Evolutionary conservation across 345 rosid species (phyloP).

Genomic region (Dimocarpus longan): DNA sequence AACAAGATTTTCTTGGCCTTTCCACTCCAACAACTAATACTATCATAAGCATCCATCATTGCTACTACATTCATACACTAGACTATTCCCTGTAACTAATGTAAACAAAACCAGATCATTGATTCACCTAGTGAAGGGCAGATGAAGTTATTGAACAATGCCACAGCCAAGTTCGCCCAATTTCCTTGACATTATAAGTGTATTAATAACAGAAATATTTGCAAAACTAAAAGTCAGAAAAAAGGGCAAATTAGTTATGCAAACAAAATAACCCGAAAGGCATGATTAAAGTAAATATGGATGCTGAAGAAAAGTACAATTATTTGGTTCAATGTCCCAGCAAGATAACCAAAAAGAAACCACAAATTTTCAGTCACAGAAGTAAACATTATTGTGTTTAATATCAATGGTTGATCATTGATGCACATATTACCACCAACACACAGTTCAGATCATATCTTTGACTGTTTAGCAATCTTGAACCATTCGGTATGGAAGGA

Average conservation of each 20-base stretch:
- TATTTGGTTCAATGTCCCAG: not conserved
- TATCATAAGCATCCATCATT: not conserved
- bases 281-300: not conserved
- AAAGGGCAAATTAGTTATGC: not conserved
- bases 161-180: not conserved
- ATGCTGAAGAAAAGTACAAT: not conserved
- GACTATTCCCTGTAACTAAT: not conserved
- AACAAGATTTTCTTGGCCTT: not conserved
- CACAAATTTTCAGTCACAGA: not conserved
- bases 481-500: slow-evolving; percentile 41
- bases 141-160: not conserved
- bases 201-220: not conserved
- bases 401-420: not conserved
- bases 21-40: not conserved
- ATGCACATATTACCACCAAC: not conserved
- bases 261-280: not conserved
- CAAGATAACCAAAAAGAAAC: not conserved
- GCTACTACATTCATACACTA: not conserved
- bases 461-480: slow-evolving; percentile 31
- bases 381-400: slow-evolving; percentile 23
- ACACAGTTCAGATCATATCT: slow-evolving; percentile 18
- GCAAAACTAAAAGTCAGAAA: not conserved
- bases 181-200: not conserved
- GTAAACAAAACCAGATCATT: not conserved
- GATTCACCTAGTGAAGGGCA: not conserved